Percentiles rank a stretch among this genome's conserved stretches.
Evolutionary conservation across 1,284 basidiomycete species (phyloP).

Genomic region (Ustilago cynodontis): DNA sequence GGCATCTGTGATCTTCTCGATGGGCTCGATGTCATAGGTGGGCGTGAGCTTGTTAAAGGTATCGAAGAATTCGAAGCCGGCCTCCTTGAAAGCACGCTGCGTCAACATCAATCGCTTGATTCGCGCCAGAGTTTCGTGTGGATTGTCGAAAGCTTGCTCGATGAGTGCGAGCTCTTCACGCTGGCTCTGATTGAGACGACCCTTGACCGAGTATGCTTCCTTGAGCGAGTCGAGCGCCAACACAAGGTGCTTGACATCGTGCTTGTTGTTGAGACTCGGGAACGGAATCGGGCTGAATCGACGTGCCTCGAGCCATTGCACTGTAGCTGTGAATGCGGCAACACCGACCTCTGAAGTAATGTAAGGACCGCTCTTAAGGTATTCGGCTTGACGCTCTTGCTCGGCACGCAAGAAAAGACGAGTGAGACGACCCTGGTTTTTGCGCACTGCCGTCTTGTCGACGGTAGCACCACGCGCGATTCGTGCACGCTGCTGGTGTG

Average conservation of each 20-base stretch:
- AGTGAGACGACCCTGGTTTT: constrained; percentile 90
- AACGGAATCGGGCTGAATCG: constrained; percentile 69
- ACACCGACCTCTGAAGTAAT: constrained; percentile 69
- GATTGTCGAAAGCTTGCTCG: constrained; percentile 70
- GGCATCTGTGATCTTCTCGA: constrained; percentile 70
- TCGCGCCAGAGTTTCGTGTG: constrained; percentile 68
- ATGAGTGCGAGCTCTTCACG: constrained; percentile 69
- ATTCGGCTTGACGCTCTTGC: constrained; percentile 69
- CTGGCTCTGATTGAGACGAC: constrained; percentile 69
- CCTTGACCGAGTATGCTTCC: constrained; percentile 69
- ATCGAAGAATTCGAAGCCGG: constrained; percentile 69
- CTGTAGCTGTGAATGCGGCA: constrained; percentile 68
- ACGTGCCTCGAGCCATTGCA: constrained; percentile 70
- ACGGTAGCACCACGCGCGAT: constrained; percentile 96
- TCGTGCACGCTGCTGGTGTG: constrained; percentile 92
- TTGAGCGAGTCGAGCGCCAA: constrained; percentile 69
- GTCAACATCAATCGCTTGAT: constrained; percentile 70
- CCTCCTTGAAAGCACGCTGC: constrained; percentile 70
- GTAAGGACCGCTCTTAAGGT: constrained; percentile 69
- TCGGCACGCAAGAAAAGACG: constrained; percentile 73
- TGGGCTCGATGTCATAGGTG: constrained; percentile 69
- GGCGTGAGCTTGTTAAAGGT: constrained; percentile 68
- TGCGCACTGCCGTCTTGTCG: constrained; percentile 98
- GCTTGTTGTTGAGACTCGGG: constrained; percentile 69
- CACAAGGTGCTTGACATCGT: constrained; percentile 68